Conservation (phyloP, 306 rosid species). For the Ammopiptanthus mongolicus region DNA sequence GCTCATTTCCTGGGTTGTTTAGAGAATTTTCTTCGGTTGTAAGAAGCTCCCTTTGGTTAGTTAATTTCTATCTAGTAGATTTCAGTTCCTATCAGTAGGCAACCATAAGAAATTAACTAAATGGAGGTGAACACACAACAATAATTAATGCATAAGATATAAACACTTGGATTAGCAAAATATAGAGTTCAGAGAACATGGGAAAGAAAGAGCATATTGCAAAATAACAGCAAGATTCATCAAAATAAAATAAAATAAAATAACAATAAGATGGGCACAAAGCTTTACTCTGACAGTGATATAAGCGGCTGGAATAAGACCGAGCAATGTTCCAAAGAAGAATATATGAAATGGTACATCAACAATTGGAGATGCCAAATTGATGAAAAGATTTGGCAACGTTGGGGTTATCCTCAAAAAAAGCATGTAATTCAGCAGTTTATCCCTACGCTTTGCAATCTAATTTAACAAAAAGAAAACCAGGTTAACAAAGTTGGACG, state of each 20-base stretch:
- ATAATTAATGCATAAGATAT: background rate
- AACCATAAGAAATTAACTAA: slow-evolving; percentile 3
- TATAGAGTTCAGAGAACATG: no score
- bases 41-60: no score
- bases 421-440: slow-evolving; percentile 94
- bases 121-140: background rate
- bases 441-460: slow-evolving; percentile 88
- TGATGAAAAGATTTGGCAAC: slow-evolving; percentile 91
- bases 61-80: no score
- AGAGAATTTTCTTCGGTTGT: no score
- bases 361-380: slow-evolving; percentile 95
- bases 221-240: slow-evolving; percentile 12
- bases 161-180: no score
- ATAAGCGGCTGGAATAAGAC: slow-evolving; percentile 85
- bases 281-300: slow-evolving; percentile 86
- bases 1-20: no score
- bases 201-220: background rate
- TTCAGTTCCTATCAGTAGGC: no score
- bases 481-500: background rate
- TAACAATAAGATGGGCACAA: slow-evolving; percentile 15
- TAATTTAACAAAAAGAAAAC: slow-evolving; percentile 21
- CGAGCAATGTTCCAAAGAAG: slow-evolving; percentile 80
- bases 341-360: slow-evolving; percentile 90
- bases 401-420: slow-evolving; percentile 95
- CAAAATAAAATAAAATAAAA: background rate